These are phyloP conservation scores for Talaromyces atroroseus DNA, from an alignment of 2,329 filamentous ascomycete genomes.

Conservation along the genomic window DNA sequence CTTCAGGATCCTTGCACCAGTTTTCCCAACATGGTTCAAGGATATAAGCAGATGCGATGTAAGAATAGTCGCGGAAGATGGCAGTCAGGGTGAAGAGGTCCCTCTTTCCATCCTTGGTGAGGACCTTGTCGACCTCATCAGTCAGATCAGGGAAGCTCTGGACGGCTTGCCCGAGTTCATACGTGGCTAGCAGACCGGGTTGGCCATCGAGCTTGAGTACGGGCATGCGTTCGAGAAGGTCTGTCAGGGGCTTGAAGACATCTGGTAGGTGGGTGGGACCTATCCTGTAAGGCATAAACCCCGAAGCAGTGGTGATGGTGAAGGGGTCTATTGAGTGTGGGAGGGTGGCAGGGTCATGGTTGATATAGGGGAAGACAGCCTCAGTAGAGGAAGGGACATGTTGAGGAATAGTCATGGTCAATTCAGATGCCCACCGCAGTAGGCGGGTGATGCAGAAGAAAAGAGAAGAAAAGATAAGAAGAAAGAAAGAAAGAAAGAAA, in stretches of 20 bases:
- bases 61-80: conserved; percentile 85
- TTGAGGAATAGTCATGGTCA: conserved; percentile 33
- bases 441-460: not conserved
- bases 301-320: conserved; percentile 43
- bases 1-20: conserved; percentile 52
- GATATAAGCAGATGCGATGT: conserved; percentile 81
- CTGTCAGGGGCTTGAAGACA: conserved; percentile 68
- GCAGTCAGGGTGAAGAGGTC: conserved; percentile 79
- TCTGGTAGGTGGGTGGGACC: conserved; percentile 54
- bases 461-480: not conserved
- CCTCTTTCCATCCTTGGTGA: conserved; percentile 45
- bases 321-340: conserved; percentile 42
- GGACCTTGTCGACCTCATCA: conserved; percentile 63
- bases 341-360: conserved; percentile 38
- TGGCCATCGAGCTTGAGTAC: conserved; percentile 67
- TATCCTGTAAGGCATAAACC: conserved; percentile 39
- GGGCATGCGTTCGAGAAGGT: conserved; percentile 70
- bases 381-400: conserved; percentile 31
- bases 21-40: conserved; percentile 86
- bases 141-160: conserved; percentile 75
- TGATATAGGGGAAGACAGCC: conserved; percentile 39
- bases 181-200: conserved; percentile 70
- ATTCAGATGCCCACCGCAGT: not conserved
- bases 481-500: not conserved
- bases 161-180: conserved; percentile 69